A percentile compares a stretch with the other conserved stretches of the same genome.
Evolutionary conservation across 148 eudicot species (phyloP).

Genomic region (Polygonum maritimum): DNA sequence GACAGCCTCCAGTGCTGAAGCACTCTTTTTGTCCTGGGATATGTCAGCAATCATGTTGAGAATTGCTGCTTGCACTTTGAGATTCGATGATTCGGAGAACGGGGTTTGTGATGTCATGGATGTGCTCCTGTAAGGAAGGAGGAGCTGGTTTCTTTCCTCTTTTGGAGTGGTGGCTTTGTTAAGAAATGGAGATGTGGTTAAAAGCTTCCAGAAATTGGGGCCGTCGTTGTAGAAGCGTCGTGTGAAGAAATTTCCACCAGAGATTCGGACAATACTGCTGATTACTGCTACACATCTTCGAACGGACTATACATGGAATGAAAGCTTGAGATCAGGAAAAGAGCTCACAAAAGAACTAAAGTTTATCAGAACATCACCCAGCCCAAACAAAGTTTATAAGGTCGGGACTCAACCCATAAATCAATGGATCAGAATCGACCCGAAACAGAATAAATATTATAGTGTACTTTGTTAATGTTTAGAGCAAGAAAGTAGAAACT

Average conservation of each 20-base stretch:
- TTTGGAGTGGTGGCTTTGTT: slow-evolving; percentile 34
- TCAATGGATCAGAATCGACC: no score
- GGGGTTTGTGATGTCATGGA: slow-evolving; percentile 38
- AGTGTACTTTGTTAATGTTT: not conserved
- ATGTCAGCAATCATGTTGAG: slow-evolving; percentile 76
- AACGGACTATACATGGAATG: slow-evolving; percentile 42
- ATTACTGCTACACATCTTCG: slow-evolving; percentile 50
- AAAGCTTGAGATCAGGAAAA: not conserved
- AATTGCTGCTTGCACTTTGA: slow-evolving; percentile 71
- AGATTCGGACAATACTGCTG: slow-evolving; percentile 46
- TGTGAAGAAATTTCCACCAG: slow-evolving; percentile 89
- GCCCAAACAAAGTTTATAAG: no score
- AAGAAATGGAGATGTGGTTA: slow-evolving; percentile 62
- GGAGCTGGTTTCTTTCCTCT: slow-evolving; percentile 42
- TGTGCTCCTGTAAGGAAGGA: slow-evolving; percentile 72
- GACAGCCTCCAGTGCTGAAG: slow-evolving; percentile 62
- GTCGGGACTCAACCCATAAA: no score
- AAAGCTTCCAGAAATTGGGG: slow-evolving; percentile 71
- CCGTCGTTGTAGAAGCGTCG: slow-evolving; percentile 80
- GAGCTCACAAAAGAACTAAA: not conserved
- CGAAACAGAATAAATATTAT: no score
- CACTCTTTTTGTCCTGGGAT: slow-evolving; percentile 57
- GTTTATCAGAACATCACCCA: no score
- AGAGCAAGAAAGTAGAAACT: slow-evolving; percentile 12
- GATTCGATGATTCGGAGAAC: slow-evolving; percentile 51